These are phyloP conservation scores for Tremella fuciformis DNA, from an alignment of 768 basidiomycete genomes.

Conservation along the genomic window DNA sequence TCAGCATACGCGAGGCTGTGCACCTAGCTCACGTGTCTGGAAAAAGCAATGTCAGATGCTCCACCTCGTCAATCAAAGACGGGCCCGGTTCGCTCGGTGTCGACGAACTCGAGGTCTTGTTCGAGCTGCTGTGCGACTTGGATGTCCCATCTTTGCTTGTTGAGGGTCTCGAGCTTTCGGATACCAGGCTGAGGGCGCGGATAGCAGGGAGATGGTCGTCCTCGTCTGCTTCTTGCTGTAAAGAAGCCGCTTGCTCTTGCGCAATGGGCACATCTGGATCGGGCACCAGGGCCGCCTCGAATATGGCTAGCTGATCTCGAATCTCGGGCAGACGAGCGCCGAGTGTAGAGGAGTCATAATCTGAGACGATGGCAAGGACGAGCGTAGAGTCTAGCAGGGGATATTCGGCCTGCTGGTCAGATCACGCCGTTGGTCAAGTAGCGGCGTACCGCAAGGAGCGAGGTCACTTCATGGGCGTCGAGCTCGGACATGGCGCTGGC, in stretches of 20 bases:
- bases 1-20: neutral
- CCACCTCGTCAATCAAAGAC: conserved; percentile 22
- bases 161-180: conserved; percentile 1
- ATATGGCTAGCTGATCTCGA: conserved; percentile 36
- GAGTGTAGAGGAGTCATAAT: conserved; percentile 24
- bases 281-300: conserved; percentile 41
- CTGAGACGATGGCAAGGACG: conserved; percentile 35
- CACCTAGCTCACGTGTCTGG: conserved; percentile 29
- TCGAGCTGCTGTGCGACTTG: neutral
- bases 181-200: too few relatives aligned
- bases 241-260: neutral
- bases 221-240: neutral
- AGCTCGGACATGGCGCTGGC: too few relatives aligned
- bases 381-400: conserved; percentile 34
- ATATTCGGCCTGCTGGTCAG: conserved; percentile 30
- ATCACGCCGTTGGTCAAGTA: too few relatives aligned
- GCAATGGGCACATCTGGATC: conserved; percentile 19
- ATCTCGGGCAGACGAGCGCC: conserved; percentile 17
- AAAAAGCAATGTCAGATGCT: conserved; percentile 31
- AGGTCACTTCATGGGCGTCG: too few relatives aligned
- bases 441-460: too few relatives aligned
- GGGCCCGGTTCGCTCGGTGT: neutral
- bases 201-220: neutral
- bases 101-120: conserved; percentile 9
- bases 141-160: neutral